Conservation (phyloP, 768 basidiomycete genomes). For the Dentipellis fragilis region DNA sequence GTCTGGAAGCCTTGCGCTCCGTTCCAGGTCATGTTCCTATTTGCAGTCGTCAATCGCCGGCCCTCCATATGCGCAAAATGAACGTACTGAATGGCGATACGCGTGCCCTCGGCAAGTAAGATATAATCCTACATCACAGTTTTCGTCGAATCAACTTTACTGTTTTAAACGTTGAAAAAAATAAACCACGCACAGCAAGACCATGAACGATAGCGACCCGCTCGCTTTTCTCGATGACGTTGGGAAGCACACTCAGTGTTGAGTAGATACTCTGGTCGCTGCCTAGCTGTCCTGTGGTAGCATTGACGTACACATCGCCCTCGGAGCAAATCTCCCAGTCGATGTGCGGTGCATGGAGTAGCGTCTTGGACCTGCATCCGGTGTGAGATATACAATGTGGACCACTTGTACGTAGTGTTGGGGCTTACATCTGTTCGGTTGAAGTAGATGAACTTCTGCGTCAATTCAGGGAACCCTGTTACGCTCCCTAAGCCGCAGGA, state of each 20-base stretch:
- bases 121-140: constrained; percentile 21
- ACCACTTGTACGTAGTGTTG: not conserved
- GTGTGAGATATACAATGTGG: not conserved
- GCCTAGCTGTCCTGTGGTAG: constrained; percentile 15
- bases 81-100: constrained; percentile 26
- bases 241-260: constrained; percentile 24
- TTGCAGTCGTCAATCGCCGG: not conserved
- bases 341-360: constrained; percentile 27
- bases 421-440: constrained; percentile 35
- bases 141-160: not conserved
- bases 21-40: constrained; percentile 27
- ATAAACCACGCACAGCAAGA: constrained; percentile 17
- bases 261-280: constrained; percentile 22
- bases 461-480: constrained; percentile 23
- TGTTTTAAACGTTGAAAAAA: not conserved
- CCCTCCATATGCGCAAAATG: too few species aligned
- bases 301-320: constrained; percentile 20
- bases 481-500: constrained; percentile 28
- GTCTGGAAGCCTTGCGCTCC: constrained; percentile 26
- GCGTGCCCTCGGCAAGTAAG: constrained; percentile 25
- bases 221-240: constrained; percentile 27
- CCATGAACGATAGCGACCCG: constrained; percentile 25
- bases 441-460: constrained; percentile 47
- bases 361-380: constrained; percentile 24
- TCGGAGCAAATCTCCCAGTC: constrained; percentile 20